Base-by-base conservation (phyloP, 345 rosid genomes). In the Moricandia moricandioides region DNA sequence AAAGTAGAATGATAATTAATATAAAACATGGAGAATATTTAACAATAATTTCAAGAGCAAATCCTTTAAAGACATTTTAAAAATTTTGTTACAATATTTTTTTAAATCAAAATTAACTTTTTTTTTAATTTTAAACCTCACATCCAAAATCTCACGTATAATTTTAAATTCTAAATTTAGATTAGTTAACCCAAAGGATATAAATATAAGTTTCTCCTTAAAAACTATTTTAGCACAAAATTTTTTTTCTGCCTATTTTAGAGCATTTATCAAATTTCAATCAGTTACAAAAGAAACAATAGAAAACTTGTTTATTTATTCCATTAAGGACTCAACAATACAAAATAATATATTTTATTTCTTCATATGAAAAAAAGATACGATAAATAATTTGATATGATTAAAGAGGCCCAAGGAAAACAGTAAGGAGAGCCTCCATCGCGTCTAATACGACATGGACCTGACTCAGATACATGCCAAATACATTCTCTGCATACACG, bases 401-500 rank as follows among this genome's bases (percentile, higher is more conserved):
- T 57, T 58, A 57, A 57, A 37, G 35, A 69, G 12, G 6, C 8
- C 67, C 67, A 71, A 29, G 18, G 8, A 60, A 71, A 71, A 47
- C 67, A 71, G 47, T 7, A 60, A 8, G 67, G 59, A 33, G 47
- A 5, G 7, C 34, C 34, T 30, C 67, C 26, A 61, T 71, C 49
- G 24, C 67, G 33, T 45, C 59, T 71, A 8, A n/a, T 7, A 59
- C 60, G 67, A 71, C 52, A 47, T 47, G 52, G 52, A 47, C 52
- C 52, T 45, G 17, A 13, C 51, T 45, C 51, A n/a, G 16, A 14
- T 3, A 71, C 47, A 21, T 47, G 6, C 60, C 75, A 61, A 59
- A 60, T 71, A 47, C 67, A 71, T 31, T 45, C 33, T 31, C n/a
- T 60, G n/a, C 75, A 71, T 2, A 71, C 4, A 31, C n/a, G 18